Evolutionary conservation across 805 yeast species (phyloP).

Genomic region (Cyberlindnera saturnus): DNA sequence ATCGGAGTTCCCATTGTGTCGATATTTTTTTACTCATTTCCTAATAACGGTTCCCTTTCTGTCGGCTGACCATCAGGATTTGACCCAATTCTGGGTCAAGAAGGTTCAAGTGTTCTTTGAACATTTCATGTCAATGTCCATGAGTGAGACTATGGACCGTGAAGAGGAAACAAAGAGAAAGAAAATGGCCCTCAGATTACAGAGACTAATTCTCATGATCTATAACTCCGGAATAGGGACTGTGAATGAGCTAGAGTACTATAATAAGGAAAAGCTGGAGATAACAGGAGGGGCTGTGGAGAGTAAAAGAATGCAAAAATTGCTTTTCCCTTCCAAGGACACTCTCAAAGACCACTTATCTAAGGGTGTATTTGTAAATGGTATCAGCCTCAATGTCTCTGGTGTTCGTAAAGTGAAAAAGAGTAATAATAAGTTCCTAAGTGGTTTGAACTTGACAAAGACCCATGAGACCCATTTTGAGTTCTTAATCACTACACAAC

Average conservation of each 20-base stretch:
- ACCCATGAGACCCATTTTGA: slow-evolving; percentile 20
- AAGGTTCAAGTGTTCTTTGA: slow-evolving; percentile 81
- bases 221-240: slow-evolving; percentile 74
- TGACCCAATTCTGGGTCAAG: slow-evolving; percentile 69
- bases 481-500: slow-evolving; percentile 17
- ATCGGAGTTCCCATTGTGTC: slow-evolving; percentile 53
- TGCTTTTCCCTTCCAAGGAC: slow-evolving; percentile 36
- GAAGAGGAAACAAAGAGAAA: slow-evolving; percentile 68
- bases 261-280: slow-evolving; percentile 26
- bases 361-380: slow-evolving; percentile 38
- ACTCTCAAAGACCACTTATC: slow-evolving; percentile 27
- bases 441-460: slow-evolving; percentile 15
- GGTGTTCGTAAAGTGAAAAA: slow-evolving; percentile 47
- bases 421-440: slow-evolving; percentile 21
- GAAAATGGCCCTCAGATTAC: slow-evolving; percentile 54
- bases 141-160: slow-evolving; percentile 70
- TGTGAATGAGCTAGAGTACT: slow-evolving; percentile 47
- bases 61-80: slow-evolving; percentile 31
- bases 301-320: slow-evolving; percentile 27
- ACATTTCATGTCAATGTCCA: slow-evolving; percentile 62
- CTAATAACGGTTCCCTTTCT: slow-evolving; percentile 74
- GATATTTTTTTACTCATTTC: slow-evolving; percentile 59
- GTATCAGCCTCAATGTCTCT: slow-evolving; percentile 57
- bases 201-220: slow-evolving; percentile 56
- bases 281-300: slow-evolving; percentile 23